A percentile compares a stretch with the other conserved stretches of the same genome.
These are phyloP conservation scores for Penicillium sp. DNA, from an alignment of 2,329 filamentous ascomycete genomes.

Conservation along the genomic window DNA sequence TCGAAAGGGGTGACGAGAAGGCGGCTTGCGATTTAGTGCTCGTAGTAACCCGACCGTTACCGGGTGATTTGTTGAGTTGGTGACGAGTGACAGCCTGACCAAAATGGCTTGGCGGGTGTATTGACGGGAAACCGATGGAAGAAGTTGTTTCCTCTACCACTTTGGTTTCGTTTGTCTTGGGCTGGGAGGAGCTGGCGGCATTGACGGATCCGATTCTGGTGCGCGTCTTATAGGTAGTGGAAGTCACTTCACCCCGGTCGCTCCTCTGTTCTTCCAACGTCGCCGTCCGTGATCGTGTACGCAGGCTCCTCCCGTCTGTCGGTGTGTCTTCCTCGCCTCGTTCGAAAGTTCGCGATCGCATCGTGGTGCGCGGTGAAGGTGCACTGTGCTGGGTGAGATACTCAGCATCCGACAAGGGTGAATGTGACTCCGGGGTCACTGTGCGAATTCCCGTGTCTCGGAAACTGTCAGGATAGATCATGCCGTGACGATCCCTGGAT, in stretches of 20 bases:
- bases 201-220: slow-evolving; percentile 43
- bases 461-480: slow-evolving; percentile 48
- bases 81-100: slow-evolving; percentile 35
- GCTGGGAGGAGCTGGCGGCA: slow-evolving; percentile 31
- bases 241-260: slow-evolving; percentile 37
- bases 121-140: slow-evolving; percentile 51
- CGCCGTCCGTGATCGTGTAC: slow-evolving; percentile 42
- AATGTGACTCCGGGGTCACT: slow-evolving; percentile 48
- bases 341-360: slow-evolving; percentile 35
- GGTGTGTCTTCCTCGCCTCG: slow-evolving; percentile 36
- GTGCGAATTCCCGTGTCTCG: slow-evolving; percentile 46
- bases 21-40: slow-evolving; percentile 27
- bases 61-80: slow-evolving; percentile 34
- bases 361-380: slow-evolving; percentile 38
- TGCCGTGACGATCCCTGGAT: slow-evolving; percentile 47
- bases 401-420: slow-evolving; percentile 40
- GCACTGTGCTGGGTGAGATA: slow-evolving; percentile 31
- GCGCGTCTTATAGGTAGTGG: slow-evolving; percentile 35
- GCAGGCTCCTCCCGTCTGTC: slow-evolving; percentile 34
- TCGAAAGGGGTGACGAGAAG: slow-evolving; percentile 40
- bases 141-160: slow-evolving; percentile 38
- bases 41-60: slow-evolving; percentile 27
- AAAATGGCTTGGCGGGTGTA: slow-evolving; percentile 42
- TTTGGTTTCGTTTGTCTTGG: slow-evolving; percentile 40
- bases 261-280: slow-evolving; percentile 43